Conservation (phyloP, 1,139 yeast species). For the Groenewaldozyma auringiensis region DNA sequence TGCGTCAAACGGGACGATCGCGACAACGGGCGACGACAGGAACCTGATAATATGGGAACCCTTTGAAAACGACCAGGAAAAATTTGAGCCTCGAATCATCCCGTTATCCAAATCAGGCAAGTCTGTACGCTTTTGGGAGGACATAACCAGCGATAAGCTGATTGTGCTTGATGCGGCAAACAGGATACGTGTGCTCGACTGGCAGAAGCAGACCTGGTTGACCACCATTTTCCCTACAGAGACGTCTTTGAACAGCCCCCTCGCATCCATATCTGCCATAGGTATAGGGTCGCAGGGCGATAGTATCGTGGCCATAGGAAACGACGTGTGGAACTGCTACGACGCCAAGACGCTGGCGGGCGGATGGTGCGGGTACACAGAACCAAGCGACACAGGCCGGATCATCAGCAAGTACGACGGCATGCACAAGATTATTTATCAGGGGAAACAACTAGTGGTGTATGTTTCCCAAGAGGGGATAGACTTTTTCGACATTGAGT, state of each 20-base stretch:
- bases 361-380: slow-evolving; percentile 26
- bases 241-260: slow-evolving; percentile 10
- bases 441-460: neutral
- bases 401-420: slow-evolving; percentile 4
- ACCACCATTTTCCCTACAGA: slow-evolving; percentile 28
- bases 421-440: neutral
- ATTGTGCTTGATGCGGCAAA: slow-evolving; percentile 31
- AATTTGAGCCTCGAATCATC: slow-evolving; percentile 13
- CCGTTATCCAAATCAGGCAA: slow-evolving; percentile 24
- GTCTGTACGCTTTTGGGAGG: slow-evolving; percentile 30
- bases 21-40: slow-evolving; percentile 30
- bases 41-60: slow-evolving; percentile 28
- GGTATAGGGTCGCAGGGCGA: slow-evolving; percentile 25
- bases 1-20: slow-evolving; percentile 27
- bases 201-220: slow-evolving; percentile 29
- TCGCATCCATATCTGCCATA: slow-evolving; percentile 10
- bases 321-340: slow-evolving; percentile 33
- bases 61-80: neutral
- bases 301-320: slow-evolving; percentile 29
- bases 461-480: slow-evolving; percentile 8
- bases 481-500: slow-evolving; percentile 12
- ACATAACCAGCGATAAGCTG: slow-evolving; percentile 27
- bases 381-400: slow-evolving; percentile 17
- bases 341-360: slow-evolving; percentile 16
- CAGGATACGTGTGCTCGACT: slow-evolving; percentile 28